phyloP scores from a whole-genome alignment of 2,329 filamentous ascomycete species.

The Venturia nashicola region DNA sequence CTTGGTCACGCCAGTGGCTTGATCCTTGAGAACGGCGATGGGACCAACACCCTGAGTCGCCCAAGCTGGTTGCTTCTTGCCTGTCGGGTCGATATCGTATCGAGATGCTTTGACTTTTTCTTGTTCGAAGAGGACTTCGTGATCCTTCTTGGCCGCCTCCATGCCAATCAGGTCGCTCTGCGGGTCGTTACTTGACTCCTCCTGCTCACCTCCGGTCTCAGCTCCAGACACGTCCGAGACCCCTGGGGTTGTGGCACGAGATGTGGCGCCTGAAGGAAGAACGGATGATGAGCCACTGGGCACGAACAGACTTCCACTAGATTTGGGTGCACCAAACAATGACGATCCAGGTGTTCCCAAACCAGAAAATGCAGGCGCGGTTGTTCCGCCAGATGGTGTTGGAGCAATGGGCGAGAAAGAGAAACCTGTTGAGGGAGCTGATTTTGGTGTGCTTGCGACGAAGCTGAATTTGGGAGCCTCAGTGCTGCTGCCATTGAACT shows the following conservation, averaged over 20 bases:
- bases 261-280: constrained; percentile 15
- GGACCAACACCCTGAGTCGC: constrained; percentile 57
- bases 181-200: constrained; percentile 18
- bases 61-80: constrained; percentile 39
- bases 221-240: constrained; percentile 17
- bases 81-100: constrained; percentile 26
- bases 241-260: constrained; percentile 17
- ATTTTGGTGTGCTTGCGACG: constrained; percentile 10
- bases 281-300: constrained; percentile 9
- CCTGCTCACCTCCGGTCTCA: constrained; percentile 15
- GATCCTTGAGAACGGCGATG: constrained; percentile 62
- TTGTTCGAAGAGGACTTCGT: constrained; percentile 38
- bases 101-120: constrained; percentile 34
- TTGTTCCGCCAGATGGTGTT: constrained; percentile 7
- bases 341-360: constrained; percentile 2
- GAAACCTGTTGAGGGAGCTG: constrained; percentile 15
- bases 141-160: constrained; percentile 55
- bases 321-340: neutral
- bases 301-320: constrained; percentile 10
- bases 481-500: constrained; percentile 26
- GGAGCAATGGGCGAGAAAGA: constrained; percentile 18
- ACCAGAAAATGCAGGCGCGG: constrained; percentile 10
- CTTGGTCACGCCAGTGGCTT: constrained; percentile 52
- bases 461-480: constrained; percentile 11
- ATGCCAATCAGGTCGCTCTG: constrained; percentile 58